Base-by-base conservation (phyloP, 1,284 basidiomycete genomes). In the Xanthoconium separans region DNA sequence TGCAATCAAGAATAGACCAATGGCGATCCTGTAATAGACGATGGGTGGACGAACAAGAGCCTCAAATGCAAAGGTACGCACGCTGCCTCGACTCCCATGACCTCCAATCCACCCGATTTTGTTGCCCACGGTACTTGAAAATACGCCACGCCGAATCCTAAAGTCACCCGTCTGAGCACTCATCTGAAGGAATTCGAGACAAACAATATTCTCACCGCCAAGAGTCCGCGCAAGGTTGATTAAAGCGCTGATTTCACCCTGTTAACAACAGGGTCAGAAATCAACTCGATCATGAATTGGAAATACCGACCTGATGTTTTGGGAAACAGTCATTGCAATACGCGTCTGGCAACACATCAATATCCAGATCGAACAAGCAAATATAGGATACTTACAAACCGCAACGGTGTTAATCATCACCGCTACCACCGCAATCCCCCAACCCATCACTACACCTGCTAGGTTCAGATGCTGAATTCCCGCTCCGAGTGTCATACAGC, bases 361-460 rank as follows among this genome's bases (percentile, higher is more conserved):
- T 20, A 39, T 30, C 13, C n/a, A 47, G 20, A 16, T 36, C 15
- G 4, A 33, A 39, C 29, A 33, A 36, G 29, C 8, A 37, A 2
- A 16, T 8, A 51, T 46, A 11, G 39, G 47, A 46, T 50, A 56
- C 81, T 53, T 47, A 83, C 80, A 86, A 46, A 86, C 74, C 1
- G 79, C 83, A 31, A 85, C 83, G 0, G 85, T 87, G 61, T 79
- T 82, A 59, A 87, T 75, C 84, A 87, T 87, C 54, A 80, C 70
- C 0, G 81, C 75, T 6, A 82, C 66, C 55, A 83, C 77, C 0
- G 84, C 78, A 43, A 86, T 80, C 1, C 84, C 85, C 85, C 85
- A 87, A 5, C 85, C 85, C 73, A 87, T 78, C 10, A 87, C 73
- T 43, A 87, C 59, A 2, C 78, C 83, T 7, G 73, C 78, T 13